phyloP scores from a whole-genome alignment of 768 basidiomycete genomes.

The Sarcomyxa edulis region DNA sequence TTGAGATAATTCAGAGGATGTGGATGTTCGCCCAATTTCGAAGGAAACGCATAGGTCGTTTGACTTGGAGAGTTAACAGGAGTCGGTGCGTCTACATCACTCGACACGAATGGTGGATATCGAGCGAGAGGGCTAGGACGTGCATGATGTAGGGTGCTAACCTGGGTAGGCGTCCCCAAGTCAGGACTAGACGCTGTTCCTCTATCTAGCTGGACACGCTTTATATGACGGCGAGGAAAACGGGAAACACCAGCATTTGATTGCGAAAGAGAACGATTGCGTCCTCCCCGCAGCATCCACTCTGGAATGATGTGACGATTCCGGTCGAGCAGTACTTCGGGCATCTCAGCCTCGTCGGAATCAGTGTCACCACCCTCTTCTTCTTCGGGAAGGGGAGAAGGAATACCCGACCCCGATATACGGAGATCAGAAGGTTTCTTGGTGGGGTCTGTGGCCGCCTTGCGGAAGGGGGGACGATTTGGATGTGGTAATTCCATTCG shows the following conservation, averaged over 20 bases:
- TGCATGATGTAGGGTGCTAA: conserved; percentile 15
- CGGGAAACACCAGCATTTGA: conserved; percentile 34
- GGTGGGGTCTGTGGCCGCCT: conserved; percentile 19
- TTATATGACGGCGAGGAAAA: conserved; percentile 22
- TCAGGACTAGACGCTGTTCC: conserved; percentile 71
- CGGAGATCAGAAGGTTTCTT: conserved; percentile 12
- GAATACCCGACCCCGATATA: conserved; percentile 11
- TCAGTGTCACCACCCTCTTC: conserved; percentile 32
- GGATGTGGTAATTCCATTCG: conserved; percentile 10
- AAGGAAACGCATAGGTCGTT: conserved; percentile 22
- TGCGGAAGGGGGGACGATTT: conserved; percentile 21
- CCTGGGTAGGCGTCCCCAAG: conserved; percentile 33
- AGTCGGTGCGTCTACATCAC: conserved; percentile 40
- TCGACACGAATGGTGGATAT: conserved; percentile 29
- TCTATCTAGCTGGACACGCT: conserved; percentile 37
- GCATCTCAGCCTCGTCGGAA: conserved; percentile 77
- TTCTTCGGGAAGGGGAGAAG: conserved; percentile 18
- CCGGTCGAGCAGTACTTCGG: conserved; percentile 88
- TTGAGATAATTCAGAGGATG: no score
- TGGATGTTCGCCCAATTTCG: conserved; percentile 14
- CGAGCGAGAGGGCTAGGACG: conserved; percentile 36
- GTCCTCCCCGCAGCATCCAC: conserved; percentile 67
- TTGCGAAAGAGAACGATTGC: conserved; percentile 45
- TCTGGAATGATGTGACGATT: conserved; percentile 96
- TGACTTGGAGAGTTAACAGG: conserved; percentile 45